Evolutionary conservation across 108 stramenopile genomes (phyloP).

Genomic region (Cyclotella distinguenda): DNA sequence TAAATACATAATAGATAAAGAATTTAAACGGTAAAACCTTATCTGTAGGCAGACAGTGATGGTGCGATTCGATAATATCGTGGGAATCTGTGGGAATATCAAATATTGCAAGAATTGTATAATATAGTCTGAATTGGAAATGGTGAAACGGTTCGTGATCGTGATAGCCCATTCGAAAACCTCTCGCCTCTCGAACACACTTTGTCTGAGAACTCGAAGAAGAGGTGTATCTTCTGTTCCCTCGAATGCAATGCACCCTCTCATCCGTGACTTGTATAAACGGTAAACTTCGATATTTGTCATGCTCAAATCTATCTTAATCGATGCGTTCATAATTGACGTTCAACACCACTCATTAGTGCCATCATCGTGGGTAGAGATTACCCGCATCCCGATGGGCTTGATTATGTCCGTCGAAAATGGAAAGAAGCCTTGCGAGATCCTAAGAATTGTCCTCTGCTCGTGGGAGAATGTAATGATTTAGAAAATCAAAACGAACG

Average conservation of each 20-base stretch:
- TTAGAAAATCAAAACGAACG: constrained; percentile 61
- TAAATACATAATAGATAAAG: too few species aligned
- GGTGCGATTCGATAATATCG: too few species aligned
- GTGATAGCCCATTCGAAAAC: too few species aligned
- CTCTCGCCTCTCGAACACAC: too few species aligned
- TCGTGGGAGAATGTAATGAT: background rate
- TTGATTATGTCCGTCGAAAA: constrained; percentile 70
- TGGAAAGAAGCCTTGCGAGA: constrained; percentile 87
- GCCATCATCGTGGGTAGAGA: constrained; percentile 81
- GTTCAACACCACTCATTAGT: background rate
- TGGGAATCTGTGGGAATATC: too few species aligned
- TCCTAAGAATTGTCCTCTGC: constrained; percentile 55
- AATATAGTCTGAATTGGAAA: too few species aligned
- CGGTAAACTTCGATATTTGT: constrained; percentile 36
- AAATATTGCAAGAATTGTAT: too few species aligned
- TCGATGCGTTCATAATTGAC: background rate
- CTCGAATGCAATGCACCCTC: constrained; percentile 86
- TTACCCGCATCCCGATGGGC: constrained; percentile 82
- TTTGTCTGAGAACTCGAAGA: too few species aligned
- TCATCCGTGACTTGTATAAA: constrained; percentile 92
- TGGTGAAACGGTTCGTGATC: too few species aligned
- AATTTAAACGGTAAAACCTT: too few species aligned
- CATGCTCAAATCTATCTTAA: background rate
- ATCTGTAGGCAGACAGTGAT: too few species aligned
- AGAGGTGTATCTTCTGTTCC: too few species aligned